Evolutionary conservation across 352 stramenopile species (phyloP).

Genomic region (Pythium dissotocum): DNA sequence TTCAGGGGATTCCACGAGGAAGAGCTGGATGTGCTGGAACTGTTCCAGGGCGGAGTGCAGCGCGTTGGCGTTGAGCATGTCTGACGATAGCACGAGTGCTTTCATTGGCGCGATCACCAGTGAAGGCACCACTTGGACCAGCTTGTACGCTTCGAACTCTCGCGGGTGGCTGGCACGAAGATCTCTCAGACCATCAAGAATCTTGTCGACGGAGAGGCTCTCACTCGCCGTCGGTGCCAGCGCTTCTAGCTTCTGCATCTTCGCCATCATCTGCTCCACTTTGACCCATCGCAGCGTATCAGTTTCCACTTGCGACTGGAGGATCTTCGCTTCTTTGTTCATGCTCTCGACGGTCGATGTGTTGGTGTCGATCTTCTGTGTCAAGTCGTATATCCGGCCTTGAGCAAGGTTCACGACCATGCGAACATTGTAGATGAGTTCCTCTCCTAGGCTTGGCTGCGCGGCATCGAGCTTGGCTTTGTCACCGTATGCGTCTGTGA

Average conservation of each 20-base stretch:
- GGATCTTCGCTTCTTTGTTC: slow-evolving; percentile 67
- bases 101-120: slow-evolving; percentile 67
- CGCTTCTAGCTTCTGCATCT: slow-evolving; percentile 42
- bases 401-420: slow-evolving; percentile 87
- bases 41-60: slow-evolving; percentile 40
- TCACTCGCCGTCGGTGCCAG: slow-evolving; percentile 26
- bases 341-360: slow-evolving; percentile 48
- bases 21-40: slow-evolving; percentile 55
- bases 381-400: slow-evolving; percentile 75
- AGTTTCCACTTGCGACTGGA: slow-evolving; percentile 56
- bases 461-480: slow-evolving; percentile 40
- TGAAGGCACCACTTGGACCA: slow-evolving; percentile 70
- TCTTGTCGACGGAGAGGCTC: slow-evolving; percentile 34
- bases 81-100: slow-evolving; percentile 36
- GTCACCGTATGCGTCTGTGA: slow-evolving; percentile 68
- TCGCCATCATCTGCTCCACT: slow-evolving; percentile 50
- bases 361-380: slow-evolving; percentile 64
- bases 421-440: slow-evolving; percentile 91
- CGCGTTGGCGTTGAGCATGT: slow-evolving; percentile 41
- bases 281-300: slow-evolving; percentile 53
- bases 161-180: slow-evolving; percentile 50
- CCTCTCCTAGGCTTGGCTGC: slow-evolving; percentile 82
- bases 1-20: slow-evolving; percentile 52
- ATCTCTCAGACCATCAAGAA: slow-evolving; percentile 43
- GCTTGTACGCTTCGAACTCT: slow-evolving; percentile 77